Evolutionary conservation across 768 basidiomycete species (phyloP), one percentile per base, ranked within the genome.

Genomic region (Trametes sanguinea): DNA sequence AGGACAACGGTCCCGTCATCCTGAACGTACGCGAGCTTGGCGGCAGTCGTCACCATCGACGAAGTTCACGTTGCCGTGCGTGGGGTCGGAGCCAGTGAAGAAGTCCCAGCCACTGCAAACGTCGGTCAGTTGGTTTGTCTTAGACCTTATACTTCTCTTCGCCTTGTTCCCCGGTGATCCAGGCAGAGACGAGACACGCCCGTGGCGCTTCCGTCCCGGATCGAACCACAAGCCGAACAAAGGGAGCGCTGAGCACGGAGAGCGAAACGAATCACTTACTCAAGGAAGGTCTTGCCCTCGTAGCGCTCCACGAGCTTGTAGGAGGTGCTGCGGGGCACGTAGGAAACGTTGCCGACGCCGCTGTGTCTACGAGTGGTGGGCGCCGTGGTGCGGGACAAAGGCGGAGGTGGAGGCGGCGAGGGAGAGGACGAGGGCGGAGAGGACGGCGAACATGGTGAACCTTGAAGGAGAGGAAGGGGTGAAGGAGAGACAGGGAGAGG

Each of bases 51-150:
- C 68, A 67, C 76, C 71, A 35, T 67, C 74, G 62, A 83, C 76
- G 71, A 85, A 93, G 59, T 84, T 79, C 51, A 93, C 92, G 29
- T 74, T 74, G 16, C 91, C 91, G 64, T 84, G 74, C 0, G 91
- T 92, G 3, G 91, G 91, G 73, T 93, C 91, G 10, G 73, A 13
- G 3, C 65, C 74, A 11, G 78, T 78, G 75, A 84, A 90, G 76
- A 89, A 92, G 35, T 86, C 75, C 86, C 87, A 92, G 46, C 83
- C 66, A 51, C 89, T 90, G 67, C n/a, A 67, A 27, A 51, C 8
- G 32, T 16, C 27, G 50, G 57, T 35, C 48, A 45, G 27, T 2
- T 27, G 10, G 1, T 1, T 27, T 54, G 60, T 8, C 11, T 42
- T 43, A 53, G 10, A 29, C 32, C 57, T 61, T 44, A 53, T 30